Evolutionary conservation across 2,329 filamentous ascomycete species (phyloP), one percentile per base, ranked within the genome.

Genomic region (Cercospora citrullina): DNA sequence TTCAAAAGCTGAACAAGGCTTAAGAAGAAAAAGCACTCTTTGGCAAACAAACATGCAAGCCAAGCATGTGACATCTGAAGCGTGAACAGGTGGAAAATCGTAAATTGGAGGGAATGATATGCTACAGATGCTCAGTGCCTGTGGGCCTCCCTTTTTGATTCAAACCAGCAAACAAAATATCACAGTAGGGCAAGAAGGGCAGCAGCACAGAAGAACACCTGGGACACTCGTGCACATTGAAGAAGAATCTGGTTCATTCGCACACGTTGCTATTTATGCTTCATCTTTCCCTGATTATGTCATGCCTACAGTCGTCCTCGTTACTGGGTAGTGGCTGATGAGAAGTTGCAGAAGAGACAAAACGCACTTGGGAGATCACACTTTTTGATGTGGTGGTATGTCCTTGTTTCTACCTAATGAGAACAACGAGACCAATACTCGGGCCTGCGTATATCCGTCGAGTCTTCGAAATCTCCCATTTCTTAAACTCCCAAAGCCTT

Each of bases 401-500:
- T n/a, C 4, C 16, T 39, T n/a, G 6, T 42, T 42, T 42, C 36
- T 42, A n/a, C 14, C 16, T n/a, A 42, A n/a, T 6, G 16, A 42
- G 36, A 42, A 42, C 36, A 6, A 42, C 36, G 36, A 42, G 36
- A 42, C 16, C 2, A 42, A 42, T 39, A 42, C 36, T n/a, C n/a
- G 36, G 36, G 16, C 36, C 36, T 42, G 16, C 3, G 26, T 9
- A 26, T 51, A 5, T 51, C 18, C 21, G 23, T 26, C 5, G 2
- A 7, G 4, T 2, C 2, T 16, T 36, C n/a, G 14, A 0, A 59
- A 14, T 2, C 12, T 4, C 4, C 18, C 12, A 5, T 14, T 8
- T 30, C 48, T 72, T 72, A 70, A 16, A 68, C 68, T 5, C 53
- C 42, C 36, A 72, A 36, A 36, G 70, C 64, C 12, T 55, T 61